These are phyloP conservation scores for Cercospora sp. DNA, from an alignment of 2,329 filamentous ascomycete genomes.

Conservation along the genomic window DNA sequence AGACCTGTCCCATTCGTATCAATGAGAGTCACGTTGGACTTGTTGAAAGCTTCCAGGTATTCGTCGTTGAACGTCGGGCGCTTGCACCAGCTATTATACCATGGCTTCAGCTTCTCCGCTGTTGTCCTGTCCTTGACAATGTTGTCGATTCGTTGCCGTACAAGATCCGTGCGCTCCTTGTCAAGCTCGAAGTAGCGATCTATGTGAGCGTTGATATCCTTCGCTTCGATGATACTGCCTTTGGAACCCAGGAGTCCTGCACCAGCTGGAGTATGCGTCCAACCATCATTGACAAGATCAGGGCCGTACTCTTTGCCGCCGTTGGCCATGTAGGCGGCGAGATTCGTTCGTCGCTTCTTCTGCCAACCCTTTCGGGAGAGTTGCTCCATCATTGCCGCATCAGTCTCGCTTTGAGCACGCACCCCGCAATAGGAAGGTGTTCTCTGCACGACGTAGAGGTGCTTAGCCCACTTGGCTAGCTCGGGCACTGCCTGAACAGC, in stretches of 20 bases:
- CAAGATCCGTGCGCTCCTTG: constrained; percentile 43
- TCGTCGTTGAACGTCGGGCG: constrained; percentile 49
- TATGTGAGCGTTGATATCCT: neutral
- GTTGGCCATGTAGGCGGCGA: constrained; percentile 23
- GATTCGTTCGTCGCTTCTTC: constrained; percentile 47
- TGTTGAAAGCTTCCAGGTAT: constrained; percentile 57
- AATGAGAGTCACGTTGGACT: constrained; percentile 57
- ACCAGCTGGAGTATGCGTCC: constrained; percentile 19
- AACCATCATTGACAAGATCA: neutral
- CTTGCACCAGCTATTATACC: constrained; percentile 65
- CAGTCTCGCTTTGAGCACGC: constrained; percentile 42
- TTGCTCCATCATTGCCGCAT: constrained; percentile 41
- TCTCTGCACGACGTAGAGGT: constrained; percentile 47
- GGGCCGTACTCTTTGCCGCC: neutral
- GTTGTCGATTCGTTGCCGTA: constrained; percentile 51
- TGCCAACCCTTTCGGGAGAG: constrained; percentile 52
- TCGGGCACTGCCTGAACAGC: constrained; percentile 45
- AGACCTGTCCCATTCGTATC: constrained; percentile 58
- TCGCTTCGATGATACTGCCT: neutral
- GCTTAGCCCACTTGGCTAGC: constrained; percentile 41
- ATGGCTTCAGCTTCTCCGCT: constrained; percentile 57
- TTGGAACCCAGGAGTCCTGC: neutral
- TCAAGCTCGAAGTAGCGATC: constrained; percentile 40
- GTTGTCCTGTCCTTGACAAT: constrained; percentile 56
- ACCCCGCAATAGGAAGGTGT: constrained; percentile 42